Percentiles rank a stretch among this genome's conserved stretches.
phyloP scores from a whole-genome alignment of 768 basidiomycete genomes.

The Vishniacozyma victoriae region DNA sequence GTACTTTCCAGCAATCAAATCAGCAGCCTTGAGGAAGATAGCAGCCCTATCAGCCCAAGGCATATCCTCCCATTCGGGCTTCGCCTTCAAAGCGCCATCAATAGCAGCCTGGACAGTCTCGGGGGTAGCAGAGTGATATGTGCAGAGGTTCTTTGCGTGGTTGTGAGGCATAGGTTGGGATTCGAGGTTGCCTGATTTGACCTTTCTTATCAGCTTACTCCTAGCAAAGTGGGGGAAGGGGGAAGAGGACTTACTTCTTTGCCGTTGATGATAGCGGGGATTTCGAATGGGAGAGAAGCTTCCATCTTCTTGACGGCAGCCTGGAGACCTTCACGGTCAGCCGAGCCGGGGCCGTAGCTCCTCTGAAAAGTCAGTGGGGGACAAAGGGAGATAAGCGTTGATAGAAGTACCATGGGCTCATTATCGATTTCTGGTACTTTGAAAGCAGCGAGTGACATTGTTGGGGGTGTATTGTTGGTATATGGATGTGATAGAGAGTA shows the following conservation, averaged over 20 bases:
- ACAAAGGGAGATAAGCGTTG: neutral
- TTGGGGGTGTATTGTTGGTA: too few species aligned
- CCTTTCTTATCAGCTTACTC: conserved; percentile 49
- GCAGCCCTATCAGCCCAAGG: conserved; percentile 97
- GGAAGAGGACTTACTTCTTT: conserved; percentile 57
- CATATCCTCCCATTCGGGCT: conserved; percentile 82
- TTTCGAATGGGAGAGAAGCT: conserved; percentile 76
- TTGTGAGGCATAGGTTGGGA: conserved; percentile 81
- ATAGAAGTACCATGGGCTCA: conserved; percentile 75
- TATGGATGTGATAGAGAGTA: too few species aligned
- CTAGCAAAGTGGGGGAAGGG: neutral
- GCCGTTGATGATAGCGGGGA: conserved; percentile 89
- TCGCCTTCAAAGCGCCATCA: conserved; percentile 77
- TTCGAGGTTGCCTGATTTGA: conserved; percentile 71
- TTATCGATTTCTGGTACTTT: conserved; percentile 79
- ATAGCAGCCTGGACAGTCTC: conserved; percentile 72
- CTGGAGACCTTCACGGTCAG: conserved; percentile 67
- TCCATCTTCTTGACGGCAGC: conserved; percentile 74
- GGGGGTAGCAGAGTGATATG: conserved; percentile 81
- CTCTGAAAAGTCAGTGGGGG: conserved; percentile 51
- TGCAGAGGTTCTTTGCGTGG: conserved; percentile 72
- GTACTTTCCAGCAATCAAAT: conserved; percentile 91
- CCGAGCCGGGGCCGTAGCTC: conserved; percentile 69
- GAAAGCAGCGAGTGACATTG: conserved; percentile 81
- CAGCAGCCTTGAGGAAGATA: conserved; percentile 96